phyloP scores from a whole-genome alignment of 345 rosid species.

The Capsella bursapastoris region DNA sequence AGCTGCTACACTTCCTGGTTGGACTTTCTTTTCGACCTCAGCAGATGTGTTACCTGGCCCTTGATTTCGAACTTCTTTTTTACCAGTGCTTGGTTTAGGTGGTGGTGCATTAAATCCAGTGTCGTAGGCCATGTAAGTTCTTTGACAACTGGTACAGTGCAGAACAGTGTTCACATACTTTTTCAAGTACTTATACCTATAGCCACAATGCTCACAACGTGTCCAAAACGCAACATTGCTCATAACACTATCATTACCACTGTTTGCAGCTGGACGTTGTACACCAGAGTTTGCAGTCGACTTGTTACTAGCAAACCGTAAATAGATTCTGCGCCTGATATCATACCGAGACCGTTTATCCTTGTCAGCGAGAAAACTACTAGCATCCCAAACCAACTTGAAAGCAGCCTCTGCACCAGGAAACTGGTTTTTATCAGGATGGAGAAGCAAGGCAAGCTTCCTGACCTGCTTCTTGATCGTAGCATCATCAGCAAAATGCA shows the following conservation, averaged over 20 bases:
- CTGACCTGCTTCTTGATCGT: constrained; percentile 81
- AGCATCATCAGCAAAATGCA: constrained; percentile 54
- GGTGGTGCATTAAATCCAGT: constrained; percentile 46
- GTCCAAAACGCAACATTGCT: constrained; percentile 62
- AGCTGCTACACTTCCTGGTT: constrained; percentile 36
- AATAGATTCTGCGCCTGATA: constrained; percentile 49
- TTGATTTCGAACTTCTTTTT: constrained; percentile 45
- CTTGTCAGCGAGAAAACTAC: constrained; percentile 62
- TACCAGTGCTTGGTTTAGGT: constrained; percentile 39
- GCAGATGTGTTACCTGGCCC: constrained; percentile 45
- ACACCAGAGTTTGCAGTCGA: constrained; percentile 42
- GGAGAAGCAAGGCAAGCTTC: constrained; percentile 82
- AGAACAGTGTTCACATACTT: constrained; percentile 47
- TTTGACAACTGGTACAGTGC: constrained; percentile 60
- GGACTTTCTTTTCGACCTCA: constrained; percentile 36
- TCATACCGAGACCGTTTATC: constrained; percentile 59
- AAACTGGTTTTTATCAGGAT: constrained; percentile 91
- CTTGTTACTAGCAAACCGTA: constrained; percentile 41
- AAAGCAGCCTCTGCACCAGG: constrained; percentile 94
- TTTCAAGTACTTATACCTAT: constrained; percentile 51
- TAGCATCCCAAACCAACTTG: constrained; percentile 83
- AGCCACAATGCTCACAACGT: constrained; percentile 58
- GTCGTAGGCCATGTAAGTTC: constrained; percentile 58
- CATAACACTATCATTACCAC: background rate
- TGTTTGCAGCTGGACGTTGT: constrained; percentile 40